Evolutionary conservation across 2,329 filamentous ascomycete genomes (phyloP).

Genomic region (Chaetomium olivaceum): DNA sequence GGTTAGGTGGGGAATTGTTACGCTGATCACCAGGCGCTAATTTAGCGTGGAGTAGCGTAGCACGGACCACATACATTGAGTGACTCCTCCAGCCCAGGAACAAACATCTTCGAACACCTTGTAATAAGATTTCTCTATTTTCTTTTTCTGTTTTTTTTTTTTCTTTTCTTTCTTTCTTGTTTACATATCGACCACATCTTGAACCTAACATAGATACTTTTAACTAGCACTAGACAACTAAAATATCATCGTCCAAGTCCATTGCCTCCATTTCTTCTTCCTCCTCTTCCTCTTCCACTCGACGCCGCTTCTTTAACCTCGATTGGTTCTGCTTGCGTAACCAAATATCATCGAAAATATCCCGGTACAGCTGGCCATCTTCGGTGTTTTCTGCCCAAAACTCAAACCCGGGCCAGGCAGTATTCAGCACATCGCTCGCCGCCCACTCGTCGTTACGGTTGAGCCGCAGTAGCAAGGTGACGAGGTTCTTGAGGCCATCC

Average conservation of each 20-base stretch:
- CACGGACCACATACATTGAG: background rate
- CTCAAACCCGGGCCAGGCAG: conserved; percentile 30
- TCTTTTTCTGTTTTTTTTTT: too few species aligned
- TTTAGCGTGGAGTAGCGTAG: background rate
- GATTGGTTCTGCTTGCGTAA: conserved; percentile 25
- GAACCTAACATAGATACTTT: background rate
- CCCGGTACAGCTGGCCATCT: conserved; percentile 38
- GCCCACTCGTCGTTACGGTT: conserved; percentile 17
- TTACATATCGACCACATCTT: background rate
- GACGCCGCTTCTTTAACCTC: conserved; percentile 11
- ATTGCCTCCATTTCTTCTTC: background rate
- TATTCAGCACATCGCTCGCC: conserved; percentile 23
- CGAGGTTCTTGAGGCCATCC: conserved; percentile 32
- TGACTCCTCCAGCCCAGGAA: too few species aligned
- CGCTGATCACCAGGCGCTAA: background rate
- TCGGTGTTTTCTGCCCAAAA: conserved; percentile 37
- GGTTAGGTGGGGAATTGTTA: background rate
- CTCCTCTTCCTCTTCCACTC: conserved; percentile 3
- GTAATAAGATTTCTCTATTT: too few species aligned
- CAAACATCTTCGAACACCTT: too few species aligned
- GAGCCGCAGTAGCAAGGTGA: conserved; percentile 26
- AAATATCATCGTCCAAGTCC: background rate
- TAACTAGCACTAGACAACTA: conserved; percentile 16
- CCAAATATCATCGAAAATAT: conserved; percentile 36
- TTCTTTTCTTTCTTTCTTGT: background rate